Conservation (phyloP, 108 stramenopile species). For the Skeletonema tropicum region DNA sequence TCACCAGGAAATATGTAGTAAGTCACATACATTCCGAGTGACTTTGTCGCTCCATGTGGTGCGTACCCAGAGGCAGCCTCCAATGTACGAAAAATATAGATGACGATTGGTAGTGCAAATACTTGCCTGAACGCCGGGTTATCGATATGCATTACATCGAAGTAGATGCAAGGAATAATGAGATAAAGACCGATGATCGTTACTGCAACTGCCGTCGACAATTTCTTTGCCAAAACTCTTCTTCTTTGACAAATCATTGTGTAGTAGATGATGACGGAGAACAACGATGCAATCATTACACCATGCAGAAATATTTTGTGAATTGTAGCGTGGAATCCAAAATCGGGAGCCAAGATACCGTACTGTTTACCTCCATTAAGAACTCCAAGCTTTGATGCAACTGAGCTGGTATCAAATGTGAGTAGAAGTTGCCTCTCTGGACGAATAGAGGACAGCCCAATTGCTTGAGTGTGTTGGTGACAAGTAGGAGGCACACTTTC, state of each 20-base stretch:
- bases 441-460: too few relatives aligned
- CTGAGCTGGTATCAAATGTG: too few relatives aligned
- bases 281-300: neutral
- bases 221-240: neutral
- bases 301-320: neutral
- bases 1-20: constrained; percentile 34
- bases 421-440: too few relatives aligned
- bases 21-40: constrained; percentile 12
- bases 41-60: constrained; percentile 15
- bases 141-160: neutral
- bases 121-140: neutral
- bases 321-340: neutral
- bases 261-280: neutral
- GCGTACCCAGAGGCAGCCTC: constrained; percentile 32
- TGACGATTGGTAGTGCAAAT: constrained; percentile 4
- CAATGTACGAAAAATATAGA: constrained; percentile 24
- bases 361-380: neutral
- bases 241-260: neutral
- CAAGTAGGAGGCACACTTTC: neutral
- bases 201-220: neutral
- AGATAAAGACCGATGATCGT: neutral
- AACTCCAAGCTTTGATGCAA: neutral
- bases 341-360: neutral
- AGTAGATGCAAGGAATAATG: neutral
- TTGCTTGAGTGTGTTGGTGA: neutral